A percentile compares a stretch with the other conserved stretches of the same genome.
Conservation (phyloP, 2,329 filamentous ascomycete species). For the Erysiphe pisi region DNA sequence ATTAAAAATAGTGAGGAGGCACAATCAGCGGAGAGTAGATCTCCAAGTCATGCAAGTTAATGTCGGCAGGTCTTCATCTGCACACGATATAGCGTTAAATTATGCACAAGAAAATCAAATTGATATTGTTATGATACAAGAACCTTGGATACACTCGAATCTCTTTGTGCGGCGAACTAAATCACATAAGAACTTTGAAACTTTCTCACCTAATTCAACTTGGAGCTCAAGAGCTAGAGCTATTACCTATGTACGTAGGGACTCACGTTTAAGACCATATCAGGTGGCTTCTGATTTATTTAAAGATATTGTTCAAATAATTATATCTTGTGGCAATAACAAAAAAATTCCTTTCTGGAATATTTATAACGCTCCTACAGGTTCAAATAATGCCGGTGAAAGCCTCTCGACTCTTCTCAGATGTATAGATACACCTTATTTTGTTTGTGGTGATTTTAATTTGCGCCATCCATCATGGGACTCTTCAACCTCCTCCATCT, state of each 20-base stretch:
- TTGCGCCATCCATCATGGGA: neutral
- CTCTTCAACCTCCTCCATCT: neutral
- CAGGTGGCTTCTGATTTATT: neutral
- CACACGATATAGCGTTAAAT: neutral
- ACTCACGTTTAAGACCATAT: neutral
- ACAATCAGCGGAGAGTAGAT: neutral
- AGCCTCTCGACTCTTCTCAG: neutral
- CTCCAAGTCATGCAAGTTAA: neutral
- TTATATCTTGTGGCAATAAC: neutral
- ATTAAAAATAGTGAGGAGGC: neutral
- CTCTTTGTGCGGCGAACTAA: neutral
- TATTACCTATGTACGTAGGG: neutral
- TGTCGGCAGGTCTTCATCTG: neutral
- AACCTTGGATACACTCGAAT: neutral
- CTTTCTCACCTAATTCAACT: neutral
- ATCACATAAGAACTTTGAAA: neutral
- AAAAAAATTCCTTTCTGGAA: neutral
- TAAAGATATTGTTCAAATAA: neutral
- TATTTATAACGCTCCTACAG: neutral
- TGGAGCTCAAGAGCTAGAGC: neutral
- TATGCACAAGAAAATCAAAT: neutral
- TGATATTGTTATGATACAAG: neutral
- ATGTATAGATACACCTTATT: neutral
- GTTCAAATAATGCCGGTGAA: neutral
- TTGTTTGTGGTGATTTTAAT: neutral